phyloP scores from a whole-genome alignment of 352 stramenopile genomes.

The Phytophthora litchii region DNA sequence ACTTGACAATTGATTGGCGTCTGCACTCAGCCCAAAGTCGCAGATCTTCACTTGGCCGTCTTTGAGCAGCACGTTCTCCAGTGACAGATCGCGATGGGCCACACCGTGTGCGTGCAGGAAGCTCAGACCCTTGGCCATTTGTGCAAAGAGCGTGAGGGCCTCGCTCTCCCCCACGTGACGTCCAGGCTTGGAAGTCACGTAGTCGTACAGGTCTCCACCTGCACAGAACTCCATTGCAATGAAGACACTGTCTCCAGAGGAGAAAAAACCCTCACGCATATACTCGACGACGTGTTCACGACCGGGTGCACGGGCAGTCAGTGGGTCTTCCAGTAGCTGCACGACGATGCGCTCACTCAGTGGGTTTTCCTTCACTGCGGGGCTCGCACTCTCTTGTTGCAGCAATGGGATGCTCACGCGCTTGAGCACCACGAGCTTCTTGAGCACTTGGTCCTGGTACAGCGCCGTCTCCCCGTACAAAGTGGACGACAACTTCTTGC shows the following conservation, averaged over 20 bases:
- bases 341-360: slow-evolving; percentile 53
- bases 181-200: slow-evolving; percentile 41
- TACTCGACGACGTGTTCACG: slow-evolving; percentile 53
- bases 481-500: slow-evolving; percentile 48
- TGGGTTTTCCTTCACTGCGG: slow-evolving; percentile 45
- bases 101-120: slow-evolving; percentile 57
- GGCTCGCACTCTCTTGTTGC: slow-evolving; percentile 34
- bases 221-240: slow-evolving; percentile 73
- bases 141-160: slow-evolving; percentile 40
- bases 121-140: slow-evolving; percentile 44
- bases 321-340: slow-evolving; percentile 39
- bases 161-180: slow-evolving; percentile 41
- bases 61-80: slow-evolving; percentile 66
- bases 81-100: slow-evolving; percentile 59
- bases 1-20: slow-evolving; percentile 35
- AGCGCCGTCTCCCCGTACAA: slow-evolving; percentile 65
- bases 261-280: slow-evolving; percentile 46
- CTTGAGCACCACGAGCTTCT: slow-evolving; percentile 64
- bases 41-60: slow-evolving; percentile 48
- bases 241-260: slow-evolving; percentile 44
- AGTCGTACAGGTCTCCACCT: slow-evolving; percentile 64
- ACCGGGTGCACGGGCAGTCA: slow-evolving; percentile 24
- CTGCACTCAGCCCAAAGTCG: slow-evolving; percentile 66
- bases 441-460: slow-evolving; percentile 41
- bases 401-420: slow-evolving; percentile 47